Evolutionary conservation across 129 eudicot genomes (phyloP), one percentile per base, ranked within the genome.

Genomic region (Rutidosis leptorrhynchoides): DNA sequence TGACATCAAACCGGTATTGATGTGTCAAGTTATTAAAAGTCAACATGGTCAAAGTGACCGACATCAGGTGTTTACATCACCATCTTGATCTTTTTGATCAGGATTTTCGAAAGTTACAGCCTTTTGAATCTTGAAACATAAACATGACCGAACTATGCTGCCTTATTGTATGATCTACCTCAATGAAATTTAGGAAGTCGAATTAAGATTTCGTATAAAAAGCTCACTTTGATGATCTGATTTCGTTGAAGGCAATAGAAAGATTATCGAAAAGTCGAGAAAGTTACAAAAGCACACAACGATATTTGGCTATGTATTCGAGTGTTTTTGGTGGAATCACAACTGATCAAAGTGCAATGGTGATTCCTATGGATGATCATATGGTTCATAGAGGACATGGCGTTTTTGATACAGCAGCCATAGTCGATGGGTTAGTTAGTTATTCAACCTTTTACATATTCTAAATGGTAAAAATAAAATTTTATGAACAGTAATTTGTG

Each of bases 361-460:
- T 85, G 70, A 85, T 92, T 52, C 95, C 98, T 42, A 81, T 92
- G 90, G 97, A 91, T 65, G 97, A 90, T 30, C 97, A 90, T 78
- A 84, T 90, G 96, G 92, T 90, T 67, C 97, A 90, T 77, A 76
- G 97, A 87, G 97, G 97, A 58, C 97, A 90, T 74, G 97, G 91
- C 65, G 97, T 91, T 66, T 87, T 87, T 64, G 97, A 91, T 74
- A 91, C 96, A 2, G 94, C 96, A 1, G 87, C 95, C 7, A 85
- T 92, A 48, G 65, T 85, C 29, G 85, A 92, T n/a, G 96, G 98
- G 97, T 87, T 59, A 71, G 97, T 87, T 59, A 71, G 87, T 69
- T 65, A 63, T 56, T 64, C 74, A 23, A 48, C 55, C 55, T 48
- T 52, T 22, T 53, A 7, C 49, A 35, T 60, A 24, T 17, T 58